These are phyloP conservation scores for Adenanthera pavonina DNA, from an alignment of 306 rosid species.

Conservation along the genomic window DNA sequence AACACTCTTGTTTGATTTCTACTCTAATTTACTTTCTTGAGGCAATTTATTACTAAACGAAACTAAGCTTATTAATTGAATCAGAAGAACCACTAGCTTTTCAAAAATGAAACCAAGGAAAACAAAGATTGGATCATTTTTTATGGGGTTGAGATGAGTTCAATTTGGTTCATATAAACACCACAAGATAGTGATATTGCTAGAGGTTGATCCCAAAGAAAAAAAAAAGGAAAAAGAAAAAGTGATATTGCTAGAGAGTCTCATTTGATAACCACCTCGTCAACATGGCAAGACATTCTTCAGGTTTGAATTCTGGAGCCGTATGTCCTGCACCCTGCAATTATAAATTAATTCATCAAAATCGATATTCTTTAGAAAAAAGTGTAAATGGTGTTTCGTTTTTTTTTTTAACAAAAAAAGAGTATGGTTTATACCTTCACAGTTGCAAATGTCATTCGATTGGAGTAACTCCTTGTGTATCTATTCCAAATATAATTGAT, in stretches of 20 bases:
- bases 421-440: constrained; percentile 36
- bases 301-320: constrained; percentile 46
- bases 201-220: no score
- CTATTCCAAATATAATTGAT: constrained; percentile 15
- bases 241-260: constrained; percentile 4
- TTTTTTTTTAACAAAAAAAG: neutral
- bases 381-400: neutral
- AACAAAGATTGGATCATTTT: no score
- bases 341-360: neutral
- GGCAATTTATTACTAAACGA: no score
- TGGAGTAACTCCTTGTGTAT: constrained; percentile 48
- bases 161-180: no score
- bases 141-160: no score
- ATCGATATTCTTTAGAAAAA: neutral
- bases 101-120: no score
- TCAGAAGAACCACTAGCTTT: no score
- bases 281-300: constrained; percentile 44
- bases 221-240: no score
- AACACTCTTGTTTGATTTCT: no score
- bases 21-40: no score
- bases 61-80: no score
- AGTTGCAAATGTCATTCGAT: constrained; percentile 53
- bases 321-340: constrained; percentile 54
- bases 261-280: constrained; percentile 43
- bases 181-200: neutral